Percentiles rank a stretch among this genome's conserved stretches.
phyloP scores from a whole-genome alignment of 2,329 filamentous ascomycete genomes.

The Aspergillus candidus region DNA sequence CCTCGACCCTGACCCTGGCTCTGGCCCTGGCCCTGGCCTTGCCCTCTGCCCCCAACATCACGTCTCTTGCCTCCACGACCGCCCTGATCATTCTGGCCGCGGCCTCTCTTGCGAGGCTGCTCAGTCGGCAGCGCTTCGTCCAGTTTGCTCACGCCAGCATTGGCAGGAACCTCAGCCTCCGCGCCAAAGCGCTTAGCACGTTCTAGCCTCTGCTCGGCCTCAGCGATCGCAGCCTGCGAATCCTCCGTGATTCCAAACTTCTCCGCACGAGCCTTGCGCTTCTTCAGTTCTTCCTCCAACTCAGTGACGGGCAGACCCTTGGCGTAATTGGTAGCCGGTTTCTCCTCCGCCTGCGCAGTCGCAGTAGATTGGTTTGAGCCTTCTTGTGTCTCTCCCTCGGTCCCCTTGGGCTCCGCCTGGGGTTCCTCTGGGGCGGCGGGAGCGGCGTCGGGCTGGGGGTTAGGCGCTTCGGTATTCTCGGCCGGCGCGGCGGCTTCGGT shows the following conservation, averaged over 20 bases:
- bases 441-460: constrained; percentile 33
- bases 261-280: constrained; percentile 45
- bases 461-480: constrained; percentile 36
- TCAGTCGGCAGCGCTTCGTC: constrained; percentile 43
- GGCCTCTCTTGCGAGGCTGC: constrained; percentile 36
- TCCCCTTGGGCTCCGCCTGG: constrained; percentile 12
- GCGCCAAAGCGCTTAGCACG: constrained; percentile 44
- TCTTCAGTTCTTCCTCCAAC: constrained; percentile 42
- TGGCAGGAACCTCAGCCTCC: constrained; percentile 15
- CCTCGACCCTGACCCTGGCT: constrained; percentile 18
- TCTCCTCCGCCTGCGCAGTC: constrained; percentile 20
- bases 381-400: constrained; percentile 9
- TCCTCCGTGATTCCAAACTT: constrained; percentile 45
- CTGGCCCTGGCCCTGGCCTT: constrained; percentile 22
- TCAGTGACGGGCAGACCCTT: constrained; percentile 39
- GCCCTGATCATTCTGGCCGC: constrained; percentile 31
- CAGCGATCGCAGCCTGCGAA: constrained; percentile 31
- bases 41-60: constrained; percentile 30
- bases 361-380: constrained; percentile 15
- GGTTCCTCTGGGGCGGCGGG: constrained; percentile 35
- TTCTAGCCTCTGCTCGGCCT: constrained; percentile 41
- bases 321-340: constrained; percentile 35
- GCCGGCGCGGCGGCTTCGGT: constrained; percentile 29
- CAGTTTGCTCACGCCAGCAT: constrained; percentile 34
- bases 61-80: constrained; percentile 39